phyloP scores from a whole-genome alignment of 345 rosid genomes.

The Arabidopsis arenosa region DNA sequence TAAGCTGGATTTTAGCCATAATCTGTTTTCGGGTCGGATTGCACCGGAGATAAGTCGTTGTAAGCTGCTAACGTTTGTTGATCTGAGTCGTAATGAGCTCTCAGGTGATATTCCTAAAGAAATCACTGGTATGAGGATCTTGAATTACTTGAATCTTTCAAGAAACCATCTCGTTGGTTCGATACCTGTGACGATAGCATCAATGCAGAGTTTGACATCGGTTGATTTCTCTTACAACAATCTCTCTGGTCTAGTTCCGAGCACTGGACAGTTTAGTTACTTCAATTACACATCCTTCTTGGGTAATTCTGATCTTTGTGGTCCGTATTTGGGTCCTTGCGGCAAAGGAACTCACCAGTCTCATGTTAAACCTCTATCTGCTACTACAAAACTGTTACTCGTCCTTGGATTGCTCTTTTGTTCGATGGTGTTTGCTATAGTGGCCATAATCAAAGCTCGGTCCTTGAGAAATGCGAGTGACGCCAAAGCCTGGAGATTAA shows the following conservation, averaged over 20 bases:
- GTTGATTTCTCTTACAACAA: slow-evolving; percentile 89
- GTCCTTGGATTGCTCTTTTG: slow-evolving; percentile 78
- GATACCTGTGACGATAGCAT: slow-evolving; percentile 69
- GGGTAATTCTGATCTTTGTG: slow-evolving; percentile 79
- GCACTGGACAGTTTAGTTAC: slow-evolving; percentile 85
- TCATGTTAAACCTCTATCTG: slow-evolving; percentile 66
- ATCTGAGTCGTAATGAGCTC: slow-evolving; percentile 78
- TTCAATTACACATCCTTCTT: slow-evolving; percentile 79
- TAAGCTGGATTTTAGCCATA: slow-evolving; percentile 73
- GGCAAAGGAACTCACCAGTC: slow-evolving; percentile 52
- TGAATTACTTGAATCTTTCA: slow-evolving; percentile 83
- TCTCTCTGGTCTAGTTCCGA: slow-evolving; percentile 84
- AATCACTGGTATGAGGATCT: slow-evolving; percentile 72
- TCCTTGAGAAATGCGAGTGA: slow-evolving; percentile 68
- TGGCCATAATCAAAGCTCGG: slow-evolving; percentile 77
- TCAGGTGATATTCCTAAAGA: slow-evolving; percentile 75
- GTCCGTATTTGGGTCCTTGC: slow-evolving; percentile 78
- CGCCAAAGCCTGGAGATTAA: slow-evolving; percentile 78
- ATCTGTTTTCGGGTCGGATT: slow-evolving; percentile 63
- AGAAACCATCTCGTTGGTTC: slow-evolving; percentile 72
- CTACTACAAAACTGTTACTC: slow-evolving; percentile 73
- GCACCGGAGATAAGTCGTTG: slow-evolving; percentile 72
- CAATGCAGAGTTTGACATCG: slow-evolving; percentile 86
- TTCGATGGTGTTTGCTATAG: slow-evolving; percentile 76
- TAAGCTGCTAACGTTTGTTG: slow-evolving; percentile 74